Percentiles rank a stretch among this genome's conserved stretches.
phyloP scores from a whole-genome alignment of 164 flowering plant genomes.

The Magnolia changhungtana region DNA sequence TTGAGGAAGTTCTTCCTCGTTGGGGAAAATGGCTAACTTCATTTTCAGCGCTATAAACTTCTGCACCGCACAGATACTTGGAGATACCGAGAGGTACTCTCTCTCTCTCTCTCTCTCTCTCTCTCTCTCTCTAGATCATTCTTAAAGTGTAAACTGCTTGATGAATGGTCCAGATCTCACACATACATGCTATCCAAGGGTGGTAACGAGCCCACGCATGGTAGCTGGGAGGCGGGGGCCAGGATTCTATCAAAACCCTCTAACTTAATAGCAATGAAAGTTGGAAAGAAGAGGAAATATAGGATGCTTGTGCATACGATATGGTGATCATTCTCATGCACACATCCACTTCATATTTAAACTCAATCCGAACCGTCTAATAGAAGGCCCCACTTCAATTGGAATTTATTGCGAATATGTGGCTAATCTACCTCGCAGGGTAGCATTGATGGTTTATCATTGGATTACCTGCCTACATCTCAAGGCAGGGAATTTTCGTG shows the following conservation, averaged over 20 bases:
- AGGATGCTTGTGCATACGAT: background rate
- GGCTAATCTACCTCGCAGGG: no score
- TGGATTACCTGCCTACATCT: no score
- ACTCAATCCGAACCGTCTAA: no score
- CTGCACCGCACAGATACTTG: slow-evolving; percentile 10
- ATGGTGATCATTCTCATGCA: background rate
- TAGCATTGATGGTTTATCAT: no score
- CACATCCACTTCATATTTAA: no score
- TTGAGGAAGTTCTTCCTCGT: no score
- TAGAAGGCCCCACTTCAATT: no score
- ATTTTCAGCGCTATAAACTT: background rate
- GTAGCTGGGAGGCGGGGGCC: background rate
- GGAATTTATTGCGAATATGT: no score
- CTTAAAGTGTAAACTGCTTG: background rate
- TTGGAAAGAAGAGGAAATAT: no score
- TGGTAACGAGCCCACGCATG: background rate
- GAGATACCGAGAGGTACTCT: background rate
- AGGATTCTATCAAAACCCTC: background rate
- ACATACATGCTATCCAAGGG: background rate
- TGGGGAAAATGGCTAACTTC: slow-evolving; percentile 1
- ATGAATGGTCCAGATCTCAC: background rate
- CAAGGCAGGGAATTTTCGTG: no score
- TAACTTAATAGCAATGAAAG: background rate
- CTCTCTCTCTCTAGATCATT: background rate
- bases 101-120: background rate